A percentile compares a stretch with the other conserved stretches of the same genome.
Conservation (phyloP, 2,329 filamentous ascomycete species). For the Aspergillus sp. region DNA sequence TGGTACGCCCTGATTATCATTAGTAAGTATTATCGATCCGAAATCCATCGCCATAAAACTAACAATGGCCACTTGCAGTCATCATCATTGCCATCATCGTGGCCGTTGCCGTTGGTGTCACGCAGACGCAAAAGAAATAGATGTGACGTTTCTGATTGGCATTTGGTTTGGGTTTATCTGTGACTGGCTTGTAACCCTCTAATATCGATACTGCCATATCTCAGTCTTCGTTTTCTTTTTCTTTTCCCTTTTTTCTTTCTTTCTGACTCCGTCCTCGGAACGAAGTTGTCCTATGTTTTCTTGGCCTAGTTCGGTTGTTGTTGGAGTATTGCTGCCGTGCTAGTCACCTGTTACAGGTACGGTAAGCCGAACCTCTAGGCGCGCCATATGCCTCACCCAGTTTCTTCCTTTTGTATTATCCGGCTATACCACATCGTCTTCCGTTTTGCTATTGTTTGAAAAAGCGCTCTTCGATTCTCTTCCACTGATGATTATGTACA, state of each 20-base stretch:
- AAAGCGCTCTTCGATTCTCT: conserved; percentile 13
- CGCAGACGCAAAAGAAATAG: conserved; percentile 25
- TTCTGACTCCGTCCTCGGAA: conserved; percentile 6
- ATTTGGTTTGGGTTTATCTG: neutral
- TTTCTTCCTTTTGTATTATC: conserved; percentile 18
- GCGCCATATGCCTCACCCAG: conserved; percentile 21
- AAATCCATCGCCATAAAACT: neutral
- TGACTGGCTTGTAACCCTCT: neutral
- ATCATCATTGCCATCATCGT: conserved; percentile 56
- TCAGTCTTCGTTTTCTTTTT: too few relatives aligned
- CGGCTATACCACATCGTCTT: conserved; percentile 22
- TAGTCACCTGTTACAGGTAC: conserved; percentile 4
- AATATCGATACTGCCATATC: conserved; percentile 4
- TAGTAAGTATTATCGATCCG: conserved; percentile 45
- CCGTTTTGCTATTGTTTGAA: conserved; percentile 9
- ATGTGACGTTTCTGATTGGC: neutral
- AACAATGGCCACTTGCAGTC: conserved; percentile 37
- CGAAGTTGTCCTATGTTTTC: conserved; percentile 10
- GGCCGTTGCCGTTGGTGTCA: conserved; percentile 51
- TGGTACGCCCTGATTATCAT: conserved; percentile 87
- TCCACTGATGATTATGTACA: conserved; percentile 23
- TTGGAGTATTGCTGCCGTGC: conserved; percentile 1
- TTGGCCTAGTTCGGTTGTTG: conserved; percentile 4
- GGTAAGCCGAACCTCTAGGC: conserved; percentile 15
- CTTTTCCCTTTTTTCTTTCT: conserved; percentile 1